Base-by-base conservation (phyloP, 208 protist genomes). In the Phytomonas sp. region DNA sequence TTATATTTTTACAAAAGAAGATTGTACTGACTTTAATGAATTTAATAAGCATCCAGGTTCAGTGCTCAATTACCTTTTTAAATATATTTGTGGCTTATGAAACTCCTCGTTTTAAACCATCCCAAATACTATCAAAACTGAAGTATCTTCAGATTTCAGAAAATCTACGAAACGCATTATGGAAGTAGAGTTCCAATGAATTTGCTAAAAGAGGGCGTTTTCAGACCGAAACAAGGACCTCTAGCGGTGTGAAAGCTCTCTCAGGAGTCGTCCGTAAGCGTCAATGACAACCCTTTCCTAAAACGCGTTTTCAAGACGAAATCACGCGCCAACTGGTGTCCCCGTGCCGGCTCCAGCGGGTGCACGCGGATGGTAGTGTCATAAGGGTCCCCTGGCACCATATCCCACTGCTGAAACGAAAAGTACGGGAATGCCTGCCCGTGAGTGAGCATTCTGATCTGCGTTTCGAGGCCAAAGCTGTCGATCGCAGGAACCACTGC, bases 381-480 rank as follows among this genome's bases (percentile, higher is more conserved):
- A 5, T 99, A 95, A 36, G 99, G 99, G 77, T 99, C 98, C 26
- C 98, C 98, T 0, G 98, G 97, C 8, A 99, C 98, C 29, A 98
- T 77, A 61, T 94, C 87, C 98, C 98, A 99, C 78, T 99, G 92
- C 74, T 97, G 83, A 77, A 99, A 99, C 3, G 87, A 81, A 29
- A 90, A 97, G 8, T 94, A 69, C 63, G 89, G 90, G 72, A 98
- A 99, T 3, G 86, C 87, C 77, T 98, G 93, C 10, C 98, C 98
- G 74, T 98, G 88, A 0, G 98, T 99, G 68, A 95, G 74, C 65
- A 92, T 89, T 40, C 99, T 89, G 29, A 99, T 81, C 81, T 99
- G 98, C 26, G 98, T 99, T 86, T 99, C 98, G 29, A 99, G 97
- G 14, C 98, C 98, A 78, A 99, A 99, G 60, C 94, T 98, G 71